Evolutionary conservation across 331 rosid genomes (phyloP), one percentile per base, ranked within the genome.

Genomic region (Stylosanthes scabra): DNA sequence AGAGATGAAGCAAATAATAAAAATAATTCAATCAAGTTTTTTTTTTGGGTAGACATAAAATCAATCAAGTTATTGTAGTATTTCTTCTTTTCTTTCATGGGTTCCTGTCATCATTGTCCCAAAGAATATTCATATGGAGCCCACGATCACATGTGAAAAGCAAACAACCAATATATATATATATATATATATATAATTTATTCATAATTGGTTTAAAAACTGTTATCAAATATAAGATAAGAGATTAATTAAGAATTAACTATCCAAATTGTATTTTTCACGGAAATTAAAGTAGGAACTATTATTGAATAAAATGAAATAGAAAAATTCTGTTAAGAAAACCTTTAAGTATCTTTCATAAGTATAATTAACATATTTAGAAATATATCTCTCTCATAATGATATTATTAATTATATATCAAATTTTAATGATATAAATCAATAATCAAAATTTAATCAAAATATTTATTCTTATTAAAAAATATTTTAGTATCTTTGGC

Each of bases 81-180:
- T 42, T 1, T 20, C 25, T 10, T 1, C 2, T 67, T 69, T 50
- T 13, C 8, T 68, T 64, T 47, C 34, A 11, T 8, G 45, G 49
- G n/a, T 44, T 20, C 11, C 56, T 41, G 58, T 71, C 12, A 65
- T 71, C 12, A 56, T 75, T 47, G 57, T 0, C 16, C 56, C 8
- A n/a, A 8, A 40, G 68, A 79, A 83, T 83, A 83, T 76, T 80
- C 84, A 76, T 74, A 50, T 58, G 78, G 72, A 77, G 65, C 79
- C 83, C 76, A 80, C 78, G 62, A 45, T 46, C 64, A 47, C 47
- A 59, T 51, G 63, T 14, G 15, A 47, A 44, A 37, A 29, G 16
- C 74, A 13, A 70, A n/a, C 70, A 39, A 46, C 58, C 76, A 66
- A 44, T 75, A 20, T 20, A 20, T 20, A 20, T 73, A 55, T 31